These are phyloP conservation scores for Amorphotheca resinae DNA, from an alignment of 495 filamentous ascomycete genomes.

Conservation along the genomic window DNA sequence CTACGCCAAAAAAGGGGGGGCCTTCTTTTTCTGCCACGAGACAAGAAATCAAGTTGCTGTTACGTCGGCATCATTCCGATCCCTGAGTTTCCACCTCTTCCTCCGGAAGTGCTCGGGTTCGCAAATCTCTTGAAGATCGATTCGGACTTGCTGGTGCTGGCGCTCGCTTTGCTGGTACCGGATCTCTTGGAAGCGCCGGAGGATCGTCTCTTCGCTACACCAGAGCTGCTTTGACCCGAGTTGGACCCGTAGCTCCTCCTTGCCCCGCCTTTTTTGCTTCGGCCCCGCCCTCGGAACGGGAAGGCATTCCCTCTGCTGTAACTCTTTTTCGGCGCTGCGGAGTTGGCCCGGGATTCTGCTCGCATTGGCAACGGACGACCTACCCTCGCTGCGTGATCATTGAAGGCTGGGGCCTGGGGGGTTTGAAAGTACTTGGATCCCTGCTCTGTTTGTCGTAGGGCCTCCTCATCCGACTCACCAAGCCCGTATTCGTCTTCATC, in stretches of 20 bases:
- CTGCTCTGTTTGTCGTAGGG: conserved; percentile 1
- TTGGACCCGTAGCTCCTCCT: not conserved
- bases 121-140: not conserved
- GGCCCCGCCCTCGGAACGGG: not conserved
- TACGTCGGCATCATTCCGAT: conserved; percentile 2
- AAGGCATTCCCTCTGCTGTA: not conserved
- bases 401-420: not conserved
- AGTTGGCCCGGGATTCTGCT: not conserved
- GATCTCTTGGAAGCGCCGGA: not conserved
- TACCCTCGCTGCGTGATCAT: not conserved
- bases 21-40: too few relatives aligned
- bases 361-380: not conserved
- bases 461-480: not conserved
- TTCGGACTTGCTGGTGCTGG: not conserved
- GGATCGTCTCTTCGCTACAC: not conserved
- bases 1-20: too few relatives aligned
- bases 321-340: not conserved
- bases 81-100: not conserved
- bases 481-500: conserved; percentile 33
- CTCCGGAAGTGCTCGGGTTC: not conserved
- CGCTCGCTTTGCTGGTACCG: not conserved
- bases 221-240: conserved; percentile 1
- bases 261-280: not conserved
- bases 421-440: conserved; percentile 8
- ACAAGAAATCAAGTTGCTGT: too few relatives aligned